Evolutionary conservation across 306 rosid species (phyloP), one percentile per base, ranked within the genome.

Genomic region (Cicer yamashitae): DNA sequence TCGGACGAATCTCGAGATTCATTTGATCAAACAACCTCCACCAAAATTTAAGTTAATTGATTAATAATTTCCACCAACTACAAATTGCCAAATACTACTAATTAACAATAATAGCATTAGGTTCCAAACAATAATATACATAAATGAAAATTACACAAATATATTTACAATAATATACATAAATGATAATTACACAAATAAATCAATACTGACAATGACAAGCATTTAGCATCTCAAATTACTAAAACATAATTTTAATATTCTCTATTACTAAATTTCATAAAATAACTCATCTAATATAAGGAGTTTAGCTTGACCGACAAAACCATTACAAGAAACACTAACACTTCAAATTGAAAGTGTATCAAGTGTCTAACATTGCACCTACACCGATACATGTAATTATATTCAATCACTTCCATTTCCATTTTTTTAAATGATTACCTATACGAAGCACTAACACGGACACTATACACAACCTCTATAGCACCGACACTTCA

Each of bases 21-120:
- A 62, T 14, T 38, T 8, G 2, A 7, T 46, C 62, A 56, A 65
- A 77, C 60, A 34, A 57, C 69, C 67, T 77, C 45, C 8, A 54
- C 45, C 7, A 15, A 75, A 52, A 65, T 22, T 64, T 17, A 52
- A 58, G 15, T 45, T 45, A 65, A 37, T 53, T 40, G 39, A 43
- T 30, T 30, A 30, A 30, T 30, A 30, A 30, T 65, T 65, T 52
- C 46, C 20, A 45, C 67, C 11, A 47, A 25, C n/a, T 56, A 52
- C 68, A 63, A 22, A 3, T 9, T 17, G 7, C 44, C 47, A 46
- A 25, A 30, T 30, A 14, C 3, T 5, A 77, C 3, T 5, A 77
- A n/a, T 12, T 48, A 57, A 8, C 10, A 40, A 6, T 15, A 17
- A 43, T 6, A 57, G 45, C 67, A 77, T 37, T 44, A 68, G 44